Conservation (phyloP, 768 basidiomycete species). For the Suillus americanus region DNA sequence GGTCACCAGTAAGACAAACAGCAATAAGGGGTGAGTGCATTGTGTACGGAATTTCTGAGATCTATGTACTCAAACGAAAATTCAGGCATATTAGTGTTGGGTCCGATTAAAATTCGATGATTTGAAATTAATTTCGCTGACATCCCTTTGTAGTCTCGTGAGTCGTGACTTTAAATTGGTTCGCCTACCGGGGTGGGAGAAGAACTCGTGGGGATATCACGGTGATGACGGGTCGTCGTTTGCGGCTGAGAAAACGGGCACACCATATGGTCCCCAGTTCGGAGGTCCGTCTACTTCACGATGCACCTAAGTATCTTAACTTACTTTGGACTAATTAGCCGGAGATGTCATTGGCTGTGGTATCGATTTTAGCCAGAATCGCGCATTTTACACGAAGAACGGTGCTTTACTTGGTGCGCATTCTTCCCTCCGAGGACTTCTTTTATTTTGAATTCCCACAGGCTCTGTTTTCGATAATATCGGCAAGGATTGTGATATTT, state of each 20-base stretch:
- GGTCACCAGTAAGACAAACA: conserved; percentile 77
- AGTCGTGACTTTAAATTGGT: conserved; percentile 62
- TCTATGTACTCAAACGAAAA: conserved; percentile 18
- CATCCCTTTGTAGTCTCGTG: conserved; percentile 53
- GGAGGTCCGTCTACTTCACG: conserved; percentile 56
- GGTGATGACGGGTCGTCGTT: conserved; percentile 86
- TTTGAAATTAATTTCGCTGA: conserved; percentile 11
- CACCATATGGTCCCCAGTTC: conserved; percentile 75
- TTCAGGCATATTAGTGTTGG: conserved; percentile 78
- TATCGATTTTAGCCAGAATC: conserved; percentile 79
- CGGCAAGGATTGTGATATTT: conserved; percentile 64
- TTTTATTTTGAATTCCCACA: conserved; percentile 24
- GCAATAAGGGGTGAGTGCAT: conserved; percentile 68
- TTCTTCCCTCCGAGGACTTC: background rate
- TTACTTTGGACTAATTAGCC: conserved; percentile 41
- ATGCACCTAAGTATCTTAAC: conserved; percentile 3
- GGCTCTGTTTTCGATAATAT: conserved; percentile 74
- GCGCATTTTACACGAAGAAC: conserved; percentile 90
- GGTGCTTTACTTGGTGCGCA: conserved; percentile 63
- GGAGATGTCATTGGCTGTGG: conserved; percentile 92
- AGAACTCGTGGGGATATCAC: conserved; percentile 88
- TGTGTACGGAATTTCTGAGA: background rate
- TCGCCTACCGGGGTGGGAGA: conserved; percentile 85
- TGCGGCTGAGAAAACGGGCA: conserved; percentile 69
- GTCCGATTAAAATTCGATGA: conserved; percentile 37